Conservation (phyloP, 441 rosid genomes). For the Geranium incanum region DNA sequence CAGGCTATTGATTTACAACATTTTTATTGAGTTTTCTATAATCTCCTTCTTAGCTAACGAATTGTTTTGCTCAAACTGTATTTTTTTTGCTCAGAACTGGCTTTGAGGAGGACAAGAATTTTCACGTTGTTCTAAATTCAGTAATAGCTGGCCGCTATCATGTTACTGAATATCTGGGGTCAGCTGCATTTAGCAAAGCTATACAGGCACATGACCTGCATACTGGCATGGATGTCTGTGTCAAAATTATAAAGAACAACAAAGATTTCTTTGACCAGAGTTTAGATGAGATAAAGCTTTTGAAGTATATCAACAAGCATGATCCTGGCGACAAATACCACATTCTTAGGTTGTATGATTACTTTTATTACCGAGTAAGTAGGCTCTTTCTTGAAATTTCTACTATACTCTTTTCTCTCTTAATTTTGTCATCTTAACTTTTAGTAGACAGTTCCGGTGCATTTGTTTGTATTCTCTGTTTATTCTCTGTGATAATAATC, state of each 20-base stretch:
- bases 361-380: conserved; percentile 90
- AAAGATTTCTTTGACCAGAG: conserved; percentile 99
- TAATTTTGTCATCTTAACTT: neutral
- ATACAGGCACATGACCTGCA: conserved; percentile 34
- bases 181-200: conserved; percentile 73
- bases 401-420: neutral
- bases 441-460: neutral
- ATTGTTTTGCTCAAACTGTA: conserved; percentile 13
- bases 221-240: conserved; percentile 92
- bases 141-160: conserved; percentile 94
- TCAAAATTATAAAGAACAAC: conserved; percentile 93
- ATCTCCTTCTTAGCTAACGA: conserved; percentile 15
- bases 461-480: neutral
- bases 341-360: conserved; percentile 82
- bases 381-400: conserved; percentile 5
- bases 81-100: conserved; percentile 68
- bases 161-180: conserved; percentile 62
- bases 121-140: conserved; percentile 87
- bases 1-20: neutral
- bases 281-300: conserved; percentile 97
- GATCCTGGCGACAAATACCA: conserved; percentile 96
- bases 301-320: conserved; percentile 91
- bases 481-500: neutral
- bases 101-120: conserved; percentile 97
- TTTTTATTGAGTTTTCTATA: neutral